Evolutionary conservation across 2,329 filamentous ascomycete genomes (phyloP), one percentile per base, ranked within the genome.

Genomic region (Beauveria caledonica): DNA sequence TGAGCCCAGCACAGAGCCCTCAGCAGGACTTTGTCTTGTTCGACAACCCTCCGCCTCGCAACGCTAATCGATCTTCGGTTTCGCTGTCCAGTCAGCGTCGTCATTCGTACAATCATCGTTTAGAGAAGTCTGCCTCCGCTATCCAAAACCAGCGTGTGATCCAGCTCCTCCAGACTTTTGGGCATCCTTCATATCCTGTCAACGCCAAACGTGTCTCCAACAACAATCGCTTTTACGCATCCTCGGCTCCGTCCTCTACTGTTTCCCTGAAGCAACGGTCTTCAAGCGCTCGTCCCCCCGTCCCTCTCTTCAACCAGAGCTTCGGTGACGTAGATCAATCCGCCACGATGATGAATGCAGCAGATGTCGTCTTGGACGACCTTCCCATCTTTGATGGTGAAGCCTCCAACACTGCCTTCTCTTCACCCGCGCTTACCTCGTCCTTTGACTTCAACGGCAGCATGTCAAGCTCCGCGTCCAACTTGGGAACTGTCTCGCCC

Each of bases 1-100:
- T 77, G 73, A 79, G 76, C 73, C 77, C 79, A 67, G 71, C 46
- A 58, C 53, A 73, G 67, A 67, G 66, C 55, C 79, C 76, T 61
- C 83, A 83, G 70, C 81, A 87, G 80, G 88, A 92, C 86, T 92
- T 92, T 74, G 86, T 89, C 77, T 84, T 92, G 80, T 90, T 86
- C 86, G 80, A 83, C 73, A 77, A 78, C 63, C 79, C 77, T 63
- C 77, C 68, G 64, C 66, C 63, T 66, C 69, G 66, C 65, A 69
- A 56, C 70, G 72, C 64, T 75, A 75, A 71, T 72, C 69, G 68
- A 64, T 67, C 71, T 66, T 65, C 74, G 66, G 70, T 69, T 64
- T 73, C 73, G 63, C 74, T 76, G 69, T 70, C 72, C 62, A 67
- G 66, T 62, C 72, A 75, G 72, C 78, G 75, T 68, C 75, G 71